These are phyloP conservation scores for Pleurotus ostreatus DNA, from an alignment of 768 basidiomycete species.

Conservation along the genomic window DNA sequence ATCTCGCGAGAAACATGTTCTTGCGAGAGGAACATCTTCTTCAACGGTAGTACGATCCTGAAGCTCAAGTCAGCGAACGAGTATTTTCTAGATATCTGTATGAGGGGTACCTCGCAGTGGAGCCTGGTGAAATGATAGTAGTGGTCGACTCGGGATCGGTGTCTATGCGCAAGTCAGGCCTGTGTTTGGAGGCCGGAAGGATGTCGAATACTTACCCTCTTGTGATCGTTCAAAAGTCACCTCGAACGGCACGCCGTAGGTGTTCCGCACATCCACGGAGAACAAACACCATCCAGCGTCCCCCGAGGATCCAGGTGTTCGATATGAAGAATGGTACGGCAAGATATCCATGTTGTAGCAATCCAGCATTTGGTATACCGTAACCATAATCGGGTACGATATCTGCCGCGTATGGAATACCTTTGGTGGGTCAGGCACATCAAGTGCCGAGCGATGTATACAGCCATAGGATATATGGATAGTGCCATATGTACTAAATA, in stretches of 20 bases:
- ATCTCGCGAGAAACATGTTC: conserved; percentile 62
- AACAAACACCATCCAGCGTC: conserved; percentile 80
- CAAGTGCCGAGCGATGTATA: conserved; percentile 41
- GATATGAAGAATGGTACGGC: conserved; percentile 46
- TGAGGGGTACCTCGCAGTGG: conserved; percentile 66
- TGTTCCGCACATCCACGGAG: conserved; percentile 86
- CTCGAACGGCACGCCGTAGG: conserved; percentile 89
- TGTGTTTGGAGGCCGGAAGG: no score
- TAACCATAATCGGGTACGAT: conserved; percentile 84
- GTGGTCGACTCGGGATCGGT: conserved; percentile 36
- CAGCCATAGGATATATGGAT: conserved; percentile 84
- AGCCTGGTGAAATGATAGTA: conserved; percentile 80
- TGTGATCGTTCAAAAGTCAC: conserved; percentile 69
- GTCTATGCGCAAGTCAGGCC: conserved; percentile 24
- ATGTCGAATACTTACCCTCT: conserved; percentile 39
- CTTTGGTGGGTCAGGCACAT: conserved; percentile 29
- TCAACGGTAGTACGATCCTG: conserved; percentile 69
- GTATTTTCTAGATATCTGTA: neutral
- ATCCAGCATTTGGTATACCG: conserved; percentile 94
- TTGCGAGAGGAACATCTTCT: conserved; percentile 60
- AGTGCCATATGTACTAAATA: conserved; percentile 66
- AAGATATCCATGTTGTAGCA: conserved; percentile 80
- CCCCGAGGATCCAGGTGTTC: conserved; percentile 16
- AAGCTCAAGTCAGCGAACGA: conserved; percentile 2
- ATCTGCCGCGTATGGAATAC: conserved; percentile 85